Evolutionary conservation across 352 stramenopile genomes (phyloP), one percentile per base, ranked within the genome.

Genomic region (Phytophthora podocarpi): DNA sequence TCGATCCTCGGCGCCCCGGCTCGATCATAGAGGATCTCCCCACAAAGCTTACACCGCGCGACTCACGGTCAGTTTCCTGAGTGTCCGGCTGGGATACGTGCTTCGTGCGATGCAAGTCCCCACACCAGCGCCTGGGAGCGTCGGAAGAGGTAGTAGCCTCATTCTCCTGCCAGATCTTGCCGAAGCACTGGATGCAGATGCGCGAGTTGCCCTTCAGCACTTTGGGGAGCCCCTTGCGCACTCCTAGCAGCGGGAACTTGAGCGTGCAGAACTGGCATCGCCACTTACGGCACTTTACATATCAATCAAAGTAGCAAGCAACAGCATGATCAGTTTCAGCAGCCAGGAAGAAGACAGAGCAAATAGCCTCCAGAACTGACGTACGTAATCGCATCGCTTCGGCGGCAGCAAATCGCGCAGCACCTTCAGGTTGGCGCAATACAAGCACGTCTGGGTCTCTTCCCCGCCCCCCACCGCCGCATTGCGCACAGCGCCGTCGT

Each of bases 251-350:
- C 34, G 78, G 78, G 35, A 87, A 79, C 56, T 76, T 80, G 54
- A 87, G 72, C 23, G 78, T 87, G 49, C 78, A 87, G 56, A 87
- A 87, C 63, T 85, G 74, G 48, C 78, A 87, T 46, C 79, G 78
- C 66, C 64, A 80, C 54, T 78, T 56, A 20, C 66, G 71, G 45
- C 78, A 87, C 72, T 85, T 36, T 5, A 10, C 13, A 56, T 3
- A 16, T 55, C 15, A 36, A 28, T 16, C 18, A 48, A n/a, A 50
- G n/a, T 13, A 36, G 9, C n/a, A 54, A 39, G 45, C 21, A 48
- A 6, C 13, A 61, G 27, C 5, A 53, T 10, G 6, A 15, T 47
- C 7, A 55, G 16, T 15, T 13, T 46, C 18, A 20, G 13, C 1
- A 45, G 10, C 0, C 9, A n/a, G 32, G 26, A 57, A 16, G 9